Percentiles rank a stretch among this genome's conserved stretches.
Evolutionary conservation across 495 filamentous ascomycete genomes (phyloP).

Genomic region (Evernia prunastri): DNA sequence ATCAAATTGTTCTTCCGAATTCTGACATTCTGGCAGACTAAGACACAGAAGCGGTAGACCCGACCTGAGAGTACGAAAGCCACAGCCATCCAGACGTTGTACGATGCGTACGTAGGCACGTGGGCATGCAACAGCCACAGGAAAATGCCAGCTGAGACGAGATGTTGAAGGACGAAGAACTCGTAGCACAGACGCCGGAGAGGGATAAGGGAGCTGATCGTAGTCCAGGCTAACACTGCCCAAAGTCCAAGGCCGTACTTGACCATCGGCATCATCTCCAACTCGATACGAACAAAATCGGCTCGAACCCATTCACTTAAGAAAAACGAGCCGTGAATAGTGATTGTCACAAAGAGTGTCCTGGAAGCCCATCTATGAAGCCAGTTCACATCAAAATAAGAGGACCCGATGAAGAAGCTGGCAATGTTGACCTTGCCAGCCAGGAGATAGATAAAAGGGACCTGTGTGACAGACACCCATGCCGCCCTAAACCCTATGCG

Average conservation of each 20-base stretch:
- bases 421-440: conserved; percentile 73
- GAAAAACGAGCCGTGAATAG: conserved; percentile 70
- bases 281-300: conserved; percentile 55
- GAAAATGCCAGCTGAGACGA: conserved; percentile 56
- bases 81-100: conserved; percentile 62
- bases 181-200: conserved; percentile 67
- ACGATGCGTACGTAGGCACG: conserved; percentile 47
- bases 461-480: conserved; percentile 69
- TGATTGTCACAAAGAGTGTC: conserved; percentile 65
- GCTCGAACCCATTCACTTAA: conserved; percentile 59
- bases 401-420: conserved; percentile 58
- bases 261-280: conserved; percentile 57
- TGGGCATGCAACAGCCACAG: conserved; percentile 46
- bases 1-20: background rate
- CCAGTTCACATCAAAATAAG: conserved; percentile 76
- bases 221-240: conserved; percentile 65
- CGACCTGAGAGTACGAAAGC: conserved; percentile 57
- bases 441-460: conserved; percentile 75
- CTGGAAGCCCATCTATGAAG: conserved; percentile 75
- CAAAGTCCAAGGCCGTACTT: conserved; percentile 68
- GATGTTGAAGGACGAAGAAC: conserved; percentile 74
- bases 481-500: conserved; percentile 68
- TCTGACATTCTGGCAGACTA: conserved; percentile 1
- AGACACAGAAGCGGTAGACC: conserved; percentile 37
- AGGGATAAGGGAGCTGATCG: conserved; percentile 60